Conservation (phyloP, 2,329 filamentous ascomycete species). For the Myriosclerotinia scirpicola region DNA sequence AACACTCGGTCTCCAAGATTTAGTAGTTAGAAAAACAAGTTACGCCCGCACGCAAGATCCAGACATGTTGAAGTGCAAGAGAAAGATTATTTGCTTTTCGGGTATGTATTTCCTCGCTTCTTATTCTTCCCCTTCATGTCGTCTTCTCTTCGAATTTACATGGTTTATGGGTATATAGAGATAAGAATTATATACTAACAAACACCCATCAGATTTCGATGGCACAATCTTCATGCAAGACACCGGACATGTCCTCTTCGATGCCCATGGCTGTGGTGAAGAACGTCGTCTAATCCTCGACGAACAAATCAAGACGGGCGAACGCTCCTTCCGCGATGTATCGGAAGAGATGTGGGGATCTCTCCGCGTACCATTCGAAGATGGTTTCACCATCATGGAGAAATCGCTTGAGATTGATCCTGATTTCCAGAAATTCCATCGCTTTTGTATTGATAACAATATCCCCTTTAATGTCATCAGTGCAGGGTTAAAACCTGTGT, state of each 20-base stretch:
- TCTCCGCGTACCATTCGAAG: constrained; percentile 64
- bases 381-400: constrained; percentile 66
- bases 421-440: constrained; percentile 63
- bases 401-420: constrained; percentile 61
- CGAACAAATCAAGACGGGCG: constrained; percentile 62
- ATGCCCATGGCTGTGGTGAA: constrained; percentile 62
- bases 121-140: background rate
- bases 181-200: constrained; percentile 22
- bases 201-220: constrained; percentile 57
- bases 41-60: constrained; percentile 33
- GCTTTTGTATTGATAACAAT: constrained; percentile 60
- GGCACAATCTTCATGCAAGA: constrained; percentile 73
- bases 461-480: constrained; percentile 71
- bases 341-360: constrained; percentile 72
- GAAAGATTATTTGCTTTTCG: constrained; percentile 60
- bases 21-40: constrained; percentile 35
- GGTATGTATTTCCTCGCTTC: constrained; percentile 43
- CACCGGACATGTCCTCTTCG: constrained; percentile 68
- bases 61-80: constrained; percentile 45
- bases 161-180: background rate
- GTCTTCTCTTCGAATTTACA: background rate
- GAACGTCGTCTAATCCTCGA: constrained; percentile 57
- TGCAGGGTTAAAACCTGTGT: constrained; percentile 64
- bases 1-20: constrained; percentile 38
- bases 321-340: constrained; percentile 67